Base-by-base conservation (phyloP, 2,329 filamentous ascomycete species). In the Pseudocercospora musae region DNA sequence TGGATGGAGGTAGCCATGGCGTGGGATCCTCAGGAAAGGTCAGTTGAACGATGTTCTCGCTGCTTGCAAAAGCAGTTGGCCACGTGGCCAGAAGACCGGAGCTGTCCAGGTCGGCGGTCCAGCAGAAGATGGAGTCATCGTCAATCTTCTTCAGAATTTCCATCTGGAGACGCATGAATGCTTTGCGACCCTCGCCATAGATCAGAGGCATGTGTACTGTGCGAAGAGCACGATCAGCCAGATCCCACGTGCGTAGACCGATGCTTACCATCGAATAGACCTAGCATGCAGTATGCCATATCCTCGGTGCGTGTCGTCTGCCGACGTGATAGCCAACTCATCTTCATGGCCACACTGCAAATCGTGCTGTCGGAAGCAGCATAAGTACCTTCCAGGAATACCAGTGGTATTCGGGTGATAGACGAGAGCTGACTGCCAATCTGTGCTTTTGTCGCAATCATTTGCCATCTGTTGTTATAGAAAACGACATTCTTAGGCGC, bases 51-150 rank as follows among this genome's bases (percentile, higher is more conserved):
- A 55, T 33, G 29, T 55, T 55, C 46, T 49, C 80, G 62, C 74
- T 66, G 15, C 65, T 80, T 7, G 75, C 74, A 64, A 79, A 80
- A 59, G 60, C 77, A 0, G 62, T 80, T 8, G 79, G 79, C 27
- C 74, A 78, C 10, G 69, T 81, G 21, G 46, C 46, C 4, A 49
- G 21, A 49, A 49, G 46, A 21, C 46, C 46, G 10, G 46, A 49
- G 11, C 46, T 49, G 21, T 49, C 21, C 18, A 49, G 21, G 21
- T 49, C 46, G 8, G 46, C 46, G 11, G 46, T 49, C 67, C 68
- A 70, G 6, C 66, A 66, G 58, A 70, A 70, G 27, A 71, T 68
- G 8, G 67, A 69, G 23, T 66, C 58, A 44, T 72, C 70, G 20
- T 67, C 61, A 15, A 46, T 48, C 4, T 50, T 33, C 40, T 57